Evolutionary conservation across 176 grass and related monocot species (phyloP), one percentile per base, ranked within the genome.

Genomic region (Themeda triandra): DNA sequence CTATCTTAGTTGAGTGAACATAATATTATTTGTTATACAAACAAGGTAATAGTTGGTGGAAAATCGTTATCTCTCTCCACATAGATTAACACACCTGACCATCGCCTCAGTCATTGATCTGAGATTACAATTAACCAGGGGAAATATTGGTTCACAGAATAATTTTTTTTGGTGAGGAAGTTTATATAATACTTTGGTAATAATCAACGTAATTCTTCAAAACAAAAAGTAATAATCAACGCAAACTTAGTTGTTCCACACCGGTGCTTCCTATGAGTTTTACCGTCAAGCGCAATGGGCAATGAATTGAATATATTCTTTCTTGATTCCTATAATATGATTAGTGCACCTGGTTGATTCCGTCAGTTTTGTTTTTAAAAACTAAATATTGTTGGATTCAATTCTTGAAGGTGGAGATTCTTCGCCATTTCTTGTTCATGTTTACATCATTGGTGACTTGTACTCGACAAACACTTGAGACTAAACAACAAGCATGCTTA

Each of bases 261-360:
- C 14, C 30, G n/a, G 13, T 30, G 13, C 27, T 45, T 67, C 63
- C 79, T 6, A 87, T 32, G 63, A 11, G 31, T 63, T 30, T 62
- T 54, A 63, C 53, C 53, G 41, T 28, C 11, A 77, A 19, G 46
- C 13, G 30, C 80, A 5, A 81, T 58, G 27, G 31, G 24, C 39
- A 31, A 56, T 19, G 66, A 31, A 13, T 75, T 64, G 62, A 30
- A 66, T 66, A 15, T n/a, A n/a, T n/a, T 37, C 6, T n/a, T 74
- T 69, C 11, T 42, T 27, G 32, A 63, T 73, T 66, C 54, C 63
- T 75, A 25, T 24, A 27, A 32, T 44, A 29, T 32, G 23, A 17
- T 39, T 36, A 45, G 28, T 32, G 59, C 58, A 51, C 84, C 60
- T 75, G 80, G 74, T 68, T 87, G 88, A 73, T 87, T 68, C 88